Evolutionary conservation across 768 basidiomycete species (phyloP), one percentile per base, ranked within the genome.

Genomic region (Rhodocollybia butyracea): DNA sequence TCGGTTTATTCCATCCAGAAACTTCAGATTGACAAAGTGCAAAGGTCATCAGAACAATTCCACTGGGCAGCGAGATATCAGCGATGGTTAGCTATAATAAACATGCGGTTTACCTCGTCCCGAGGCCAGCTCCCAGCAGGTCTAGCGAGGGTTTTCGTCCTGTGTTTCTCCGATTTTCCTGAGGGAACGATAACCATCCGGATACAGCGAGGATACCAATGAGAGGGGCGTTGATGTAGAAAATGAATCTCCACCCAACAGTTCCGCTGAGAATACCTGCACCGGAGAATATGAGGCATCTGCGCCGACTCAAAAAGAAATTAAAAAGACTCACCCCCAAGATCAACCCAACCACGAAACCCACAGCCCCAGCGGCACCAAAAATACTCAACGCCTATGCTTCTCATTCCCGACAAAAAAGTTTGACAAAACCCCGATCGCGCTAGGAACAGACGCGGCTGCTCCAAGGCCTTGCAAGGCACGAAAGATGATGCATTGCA

Each of bases 1-100:
- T 40, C 11, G 55, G 55, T 38, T 56, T 56, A 24, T 56, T 56
- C 55, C 55, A 56, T 27, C 55, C 55, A 40, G 55, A 56, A n/a
- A 56, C 55, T 24, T 56, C 55, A 10, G 55, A 56, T n/a, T 56
- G 55, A 12, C 34, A 47, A 12, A 56, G 24, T 3, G 55, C 55
- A 29, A 56, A 56, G 21, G 55, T 56, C 55, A 56, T 56, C 15
- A 56, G 26, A 36, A 56, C 55, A 7, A 56, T 56, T 27, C 55
- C 55, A 36, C 55, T 56, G 39, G 6, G 19, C 38, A 12, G 43
- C 11, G 30, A 41, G 19, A 17, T 17, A 40, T 45, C 6, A 30
- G 45, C 30, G 15, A 3, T 19, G 10, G 21, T 10, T 11, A 19
- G 3, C 32, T 10, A 30, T n/a, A 34, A 26, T 11, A 22, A 15